Base-by-base conservation (phyloP, 2,329 filamentous ascomycete genomes). In the Ceratocystis papillata region DNA sequence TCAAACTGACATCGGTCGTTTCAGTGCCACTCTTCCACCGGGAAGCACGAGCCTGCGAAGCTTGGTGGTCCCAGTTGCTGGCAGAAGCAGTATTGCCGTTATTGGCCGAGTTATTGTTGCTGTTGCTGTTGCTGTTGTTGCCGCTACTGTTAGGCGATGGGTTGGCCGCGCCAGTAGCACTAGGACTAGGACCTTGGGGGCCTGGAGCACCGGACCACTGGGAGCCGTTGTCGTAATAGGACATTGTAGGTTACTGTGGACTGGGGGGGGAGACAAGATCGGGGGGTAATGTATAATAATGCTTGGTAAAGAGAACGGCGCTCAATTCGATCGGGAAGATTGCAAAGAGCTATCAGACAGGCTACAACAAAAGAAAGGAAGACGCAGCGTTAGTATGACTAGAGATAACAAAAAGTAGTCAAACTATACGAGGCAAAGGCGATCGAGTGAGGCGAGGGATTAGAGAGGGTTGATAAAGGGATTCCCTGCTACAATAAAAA, bases 21-120 rank as follows among this genome's bases (percentile, higher is more conserved):
- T 62, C 46, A 17, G 59, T 28, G 48, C 62, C 44, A 12, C 53
- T 33, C 63, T 67, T 67, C 66, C 66, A 67, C 20, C 66, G 57
- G 69, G 46, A 12, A 33, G 75, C 72, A 67, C 77, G 76, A 64
- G 74, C 74, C 67, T 77, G 76, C 68, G 77, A 76, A 65, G 76
- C 75, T 70, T 79, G 77, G 68, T 77, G 77, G n/a, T 79, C 77
- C 77, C 77, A 79, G 72, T 74, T 78, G 72, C 75, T 78, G 50
- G 25, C 46, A 59, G 46, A 12, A 22, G 45, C 20, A n/a, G 57
- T 17, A 45, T 20, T 45, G 28, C 12, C 20, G 55, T 22, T 53
- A 25, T 33, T 37, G 22, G 15, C 30, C 12, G 28, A 8, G 17
- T 8, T 8, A 30, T 59, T 59, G 55, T 59, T 59, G 53, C 15